These are phyloP conservation scores for Plicaturopsis crispa DNA, from an alignment of 768 basidiomycete genomes.

Conservation along the genomic window DNA sequence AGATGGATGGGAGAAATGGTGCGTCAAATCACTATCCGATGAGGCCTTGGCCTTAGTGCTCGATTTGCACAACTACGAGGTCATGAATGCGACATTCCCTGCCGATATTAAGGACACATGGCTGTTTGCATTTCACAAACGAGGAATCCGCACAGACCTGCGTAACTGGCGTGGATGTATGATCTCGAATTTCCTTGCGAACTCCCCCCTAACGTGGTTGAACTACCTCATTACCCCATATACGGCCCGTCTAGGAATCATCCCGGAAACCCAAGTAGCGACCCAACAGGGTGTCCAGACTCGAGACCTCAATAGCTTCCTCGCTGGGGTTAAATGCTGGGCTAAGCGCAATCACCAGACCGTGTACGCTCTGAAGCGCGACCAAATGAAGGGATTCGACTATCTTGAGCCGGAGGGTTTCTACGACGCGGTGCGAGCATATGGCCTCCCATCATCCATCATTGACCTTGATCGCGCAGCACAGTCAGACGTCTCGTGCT, in stretches of 20 bases:
- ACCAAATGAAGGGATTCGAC: conserved; percentile 27
- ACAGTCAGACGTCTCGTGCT: conserved; percentile 11
- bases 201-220: conserved; percentile 21
- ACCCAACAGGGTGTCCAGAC: conserved; percentile 20
- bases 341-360: conserved; percentile 12
- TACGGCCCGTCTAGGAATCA: conserved; percentile 8
- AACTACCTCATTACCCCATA: conserved; percentile 17
- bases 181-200: conserved; percentile 16
- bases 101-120: conserved; percentile 16
- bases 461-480: conserved; percentile 18
- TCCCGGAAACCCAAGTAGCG: conserved; percentile 19
- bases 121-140: conserved; percentile 21
- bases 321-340: conserved; percentile 15
- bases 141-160: conserved; percentile 14
- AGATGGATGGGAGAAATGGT: conserved; percentile 30
- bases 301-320: conserved; percentile 15
- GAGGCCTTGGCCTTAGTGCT: conserved; percentile 12
- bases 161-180: conserved; percentile 21
- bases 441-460: conserved; percentile 17
- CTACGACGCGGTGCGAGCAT: conserved; percentile 22
- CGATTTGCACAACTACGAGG: conserved; percentile 19
- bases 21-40: conserved; percentile 17
- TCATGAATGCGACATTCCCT: conserved; percentile 17
- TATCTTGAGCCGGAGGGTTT: conserved; percentile 20
- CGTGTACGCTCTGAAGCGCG: conserved; percentile 15